Conservation (phyloP, 225 moss, liverwort and hornwort species). For the Climacium dendroides region DNA sequence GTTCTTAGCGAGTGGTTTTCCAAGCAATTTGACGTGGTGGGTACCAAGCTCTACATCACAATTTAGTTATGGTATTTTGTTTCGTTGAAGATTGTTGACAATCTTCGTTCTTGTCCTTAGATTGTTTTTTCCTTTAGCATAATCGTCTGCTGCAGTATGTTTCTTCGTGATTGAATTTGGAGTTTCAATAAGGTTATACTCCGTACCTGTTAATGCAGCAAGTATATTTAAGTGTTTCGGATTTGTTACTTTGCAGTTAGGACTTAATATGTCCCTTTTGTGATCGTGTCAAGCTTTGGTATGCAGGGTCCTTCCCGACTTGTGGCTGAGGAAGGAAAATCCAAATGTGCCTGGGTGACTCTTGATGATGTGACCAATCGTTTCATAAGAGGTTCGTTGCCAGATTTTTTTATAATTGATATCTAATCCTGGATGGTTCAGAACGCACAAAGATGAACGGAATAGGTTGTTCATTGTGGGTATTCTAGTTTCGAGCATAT, state of each 20-base stretch:
- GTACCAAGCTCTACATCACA: not conserved
- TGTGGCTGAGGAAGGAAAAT: conserved; percentile 91
- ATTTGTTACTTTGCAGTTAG: not conserved
- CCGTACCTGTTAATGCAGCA: not conserved
- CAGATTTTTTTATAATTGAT: not conserved
- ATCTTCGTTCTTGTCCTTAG: not conserved
- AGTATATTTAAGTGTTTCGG: not conserved
- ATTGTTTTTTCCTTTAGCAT: not conserved
- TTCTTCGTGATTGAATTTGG: not conserved
- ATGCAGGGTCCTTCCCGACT: conserved; percentile 87
- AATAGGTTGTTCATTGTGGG: not conserved
- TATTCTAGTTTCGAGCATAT: not conserved
- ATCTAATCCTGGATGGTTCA: not conserved
- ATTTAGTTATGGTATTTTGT: not conserved
- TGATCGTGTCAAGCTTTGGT: not conserved
- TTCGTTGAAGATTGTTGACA: not conserved
- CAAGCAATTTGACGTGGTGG: conserved; percentile 82
- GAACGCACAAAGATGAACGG: not conserved
- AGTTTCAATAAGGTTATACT: not conserved
- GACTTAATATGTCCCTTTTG: not conserved
- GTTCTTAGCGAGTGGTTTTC: conserved; percentile 83
- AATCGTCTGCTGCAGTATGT: not conserved
- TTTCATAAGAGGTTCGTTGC: conserved; percentile 44
- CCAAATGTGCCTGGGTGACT: conserved; percentile 61
- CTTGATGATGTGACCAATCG: conserved; percentile 73